phyloP scores from a whole-genome alignment of 2,329 filamentous ascomycete genomes.

The Ophiocordyceps unilateralis region DNA sequence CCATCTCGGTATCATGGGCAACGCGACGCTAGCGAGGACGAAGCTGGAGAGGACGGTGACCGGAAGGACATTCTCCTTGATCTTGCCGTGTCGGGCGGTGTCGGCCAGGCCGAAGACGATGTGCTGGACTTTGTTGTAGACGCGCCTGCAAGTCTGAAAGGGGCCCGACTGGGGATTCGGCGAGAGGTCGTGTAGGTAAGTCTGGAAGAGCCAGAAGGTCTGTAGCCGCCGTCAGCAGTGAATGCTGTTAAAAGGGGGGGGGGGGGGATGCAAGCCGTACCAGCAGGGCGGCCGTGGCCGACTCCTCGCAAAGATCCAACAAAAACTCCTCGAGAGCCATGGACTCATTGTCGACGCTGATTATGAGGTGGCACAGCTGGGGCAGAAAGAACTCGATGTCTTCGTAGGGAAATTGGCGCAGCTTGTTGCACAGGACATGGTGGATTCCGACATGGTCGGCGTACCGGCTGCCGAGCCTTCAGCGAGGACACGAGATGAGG shows the following conservation, averaged over 20 bases:
- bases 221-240: conserved; percentile 16
- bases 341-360: conserved; percentile 79
- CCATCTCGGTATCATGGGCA: conserved; percentile 60
- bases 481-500: background rate
- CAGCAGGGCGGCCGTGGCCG: conserved; percentile 66
- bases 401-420: conserved; percentile 77
- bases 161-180: conserved; percentile 56
- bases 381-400: conserved; percentile 88
- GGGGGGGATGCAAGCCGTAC: conserved; percentile 28
- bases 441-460: conserved; percentile 81
- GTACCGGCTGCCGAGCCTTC: conserved; percentile 45
- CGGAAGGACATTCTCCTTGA: conserved; percentile 65
- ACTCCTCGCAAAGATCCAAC: conserved; percentile 72
- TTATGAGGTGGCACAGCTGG: conserved; percentile 73
- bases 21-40: conserved; percentile 57
- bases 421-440: conserved; percentile 75
- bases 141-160: conserved; percentile 66
- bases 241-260: background rate
- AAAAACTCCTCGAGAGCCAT: conserved; percentile 84
- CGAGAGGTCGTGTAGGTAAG: conserved; percentile 67
- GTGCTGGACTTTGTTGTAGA: conserved; percentile 79
- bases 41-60: conserved; percentile 70
- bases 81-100: conserved; percentile 50
- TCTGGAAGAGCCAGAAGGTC: conserved; percentile 87
- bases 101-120: conserved; percentile 71